Evolutionary conservation across 768 basidiomycete species (phyloP), one percentile per base, ranked within the genome.

Genomic region (Auricularia cornea): DNA sequence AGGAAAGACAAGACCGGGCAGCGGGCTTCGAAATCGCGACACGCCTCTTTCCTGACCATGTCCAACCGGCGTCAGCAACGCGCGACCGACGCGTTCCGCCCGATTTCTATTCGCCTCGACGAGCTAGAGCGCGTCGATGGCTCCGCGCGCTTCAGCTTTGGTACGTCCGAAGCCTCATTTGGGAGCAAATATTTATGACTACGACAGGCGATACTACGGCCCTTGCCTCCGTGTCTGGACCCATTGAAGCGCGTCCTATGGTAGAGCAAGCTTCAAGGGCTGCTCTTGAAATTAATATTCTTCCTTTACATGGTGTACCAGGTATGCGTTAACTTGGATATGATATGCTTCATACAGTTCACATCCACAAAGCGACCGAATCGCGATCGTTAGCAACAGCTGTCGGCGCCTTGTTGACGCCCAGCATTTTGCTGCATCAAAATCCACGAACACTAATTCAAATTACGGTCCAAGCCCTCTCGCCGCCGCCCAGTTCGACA

Each of bases 381-480:
- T 80, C 88, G 35, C 91, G 88, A 70, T 76, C 83, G 0, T 72
- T 86, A 40, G 81, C 81, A 0, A 72, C 80, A 6, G 76, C 77
- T 1, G 78, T 94, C 60, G 81, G 83, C 23, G 73, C 82, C 3
- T 76, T 85, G 14, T 72, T 94, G 30, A 73, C 82, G 16, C 87
- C 88, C 3, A 78, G 83, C 0, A 76, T 91, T 41, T 74, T 91
- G n/a, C 81, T 92, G 59, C 76, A 80, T 3, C 81, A 83, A 59
- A 81, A 87, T 63, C 92, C 92, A 8, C 78, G 92, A 16, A 85
- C 88, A 2, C 79, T 91, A 11, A 77, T 92, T 2, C 91, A 92
- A 67, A 78, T 94, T n/a, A 87, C 90, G 1, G 79, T 89, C 0
- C 92, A 94, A 72, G 78, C 81, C 2, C 76, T 91, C 1, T 66